Conservation (phyloP, 768 basidiomycete species). For the Leucocoprinus birnbaumii region DNA sequence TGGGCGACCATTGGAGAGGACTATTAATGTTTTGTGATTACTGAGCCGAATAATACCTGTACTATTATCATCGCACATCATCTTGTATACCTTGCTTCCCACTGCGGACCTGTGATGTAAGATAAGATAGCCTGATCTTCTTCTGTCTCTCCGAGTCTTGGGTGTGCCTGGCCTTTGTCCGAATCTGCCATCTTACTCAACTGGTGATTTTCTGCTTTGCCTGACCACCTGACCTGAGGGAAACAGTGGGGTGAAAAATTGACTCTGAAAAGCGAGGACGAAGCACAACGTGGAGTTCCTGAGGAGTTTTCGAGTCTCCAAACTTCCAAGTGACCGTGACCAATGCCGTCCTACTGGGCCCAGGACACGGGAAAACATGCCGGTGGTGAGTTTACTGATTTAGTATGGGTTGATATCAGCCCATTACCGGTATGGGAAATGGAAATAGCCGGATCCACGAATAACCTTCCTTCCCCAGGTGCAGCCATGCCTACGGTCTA, state of each 20-base stretch:
- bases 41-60: conserved; percentile 11
- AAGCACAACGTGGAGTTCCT: neutral
- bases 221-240: neutral
- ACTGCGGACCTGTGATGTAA: conserved; percentile 8
- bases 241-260: neutral
- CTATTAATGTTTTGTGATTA: conserved; percentile 5
- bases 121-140: conserved; percentile 14
- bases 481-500: neutral
- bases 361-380: neutral
- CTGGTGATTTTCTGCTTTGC: neutral
- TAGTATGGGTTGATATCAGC: neutral
- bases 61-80: conserved; percentile 3
- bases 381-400: too few species aligned
- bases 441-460: conserved; percentile 8
- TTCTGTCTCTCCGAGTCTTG: neutral
- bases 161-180: conserved; percentile 15
- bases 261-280: neutral
- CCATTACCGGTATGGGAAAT: conserved; percentile 5
- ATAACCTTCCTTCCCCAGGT: conserved; percentile 1
- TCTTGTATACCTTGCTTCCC: conserved; percentile 11
- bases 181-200: neutral
- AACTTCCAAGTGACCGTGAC: too few species aligned
- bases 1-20: too few species aligned
- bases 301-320: too few species aligned
- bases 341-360: too few species aligned